These are phyloP conservation scores for Lycium ferocissimum DNA, from an alignment of 257 asterid genomes.

Conservation along the genomic window DNA sequence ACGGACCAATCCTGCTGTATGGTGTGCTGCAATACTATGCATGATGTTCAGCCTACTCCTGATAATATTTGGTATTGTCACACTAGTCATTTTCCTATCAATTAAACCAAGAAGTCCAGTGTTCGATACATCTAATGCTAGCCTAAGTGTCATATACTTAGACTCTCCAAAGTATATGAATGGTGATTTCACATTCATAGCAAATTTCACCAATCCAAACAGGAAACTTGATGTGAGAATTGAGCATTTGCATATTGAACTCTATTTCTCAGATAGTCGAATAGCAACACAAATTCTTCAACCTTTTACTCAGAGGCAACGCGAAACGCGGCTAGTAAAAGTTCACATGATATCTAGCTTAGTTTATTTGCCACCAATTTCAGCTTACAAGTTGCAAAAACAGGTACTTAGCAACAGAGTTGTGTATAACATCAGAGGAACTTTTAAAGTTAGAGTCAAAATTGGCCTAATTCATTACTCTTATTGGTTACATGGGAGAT, in stretches of 20 bases:
- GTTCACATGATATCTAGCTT: constrained; percentile 70
- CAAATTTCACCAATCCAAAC: constrained; percentile 87
- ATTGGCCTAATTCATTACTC: constrained; percentile 67
- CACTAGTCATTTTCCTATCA: constrained; percentile 56
- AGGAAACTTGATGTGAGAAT: constrained; percentile 64
- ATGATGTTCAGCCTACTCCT: constrained; percentile 69
- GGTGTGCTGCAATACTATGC: constrained; percentile 76
- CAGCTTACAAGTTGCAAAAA: constrained; percentile 65
- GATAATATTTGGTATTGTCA: constrained; percentile 71
- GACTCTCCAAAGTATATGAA: constrained; percentile 58
- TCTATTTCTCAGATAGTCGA: constrained; percentile 56
- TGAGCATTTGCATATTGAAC: constrained; percentile 66
- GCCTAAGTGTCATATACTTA: constrained; percentile 54
- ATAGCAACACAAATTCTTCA: constrained; percentile 61
- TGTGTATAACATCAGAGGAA: constrained; percentile 61
- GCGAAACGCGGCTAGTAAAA: constrained; percentile 50
- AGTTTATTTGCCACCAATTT: constrained; percentile 63
- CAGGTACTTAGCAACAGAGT: constrained; percentile 69
- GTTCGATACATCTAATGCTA: constrained; percentile 74
- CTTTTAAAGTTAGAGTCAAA: constrained; percentile 61
- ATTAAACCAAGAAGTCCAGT: constrained; percentile 70
- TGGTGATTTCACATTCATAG: constrained; percentile 64
- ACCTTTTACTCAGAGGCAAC: constrained; percentile 60
- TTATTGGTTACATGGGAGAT: constrained; percentile 72
- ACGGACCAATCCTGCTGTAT: constrained; percentile 65